Conservation (phyloP, 192 early-diverging fungal genomes). For the Coemansia sp. region DNA sequence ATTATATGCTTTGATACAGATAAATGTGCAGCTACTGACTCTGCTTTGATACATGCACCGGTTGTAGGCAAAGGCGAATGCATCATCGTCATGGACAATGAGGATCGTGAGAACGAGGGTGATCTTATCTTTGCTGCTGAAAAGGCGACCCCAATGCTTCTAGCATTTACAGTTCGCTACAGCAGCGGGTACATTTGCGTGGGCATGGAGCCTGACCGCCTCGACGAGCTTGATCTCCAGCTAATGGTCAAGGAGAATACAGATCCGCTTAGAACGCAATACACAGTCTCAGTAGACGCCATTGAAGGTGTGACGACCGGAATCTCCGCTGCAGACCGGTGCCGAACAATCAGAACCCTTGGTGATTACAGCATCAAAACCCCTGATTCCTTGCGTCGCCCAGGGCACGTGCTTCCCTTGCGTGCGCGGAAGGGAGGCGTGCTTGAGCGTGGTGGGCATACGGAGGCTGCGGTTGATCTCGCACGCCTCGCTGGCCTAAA, state of each 20-base stretch:
- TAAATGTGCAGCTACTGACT: not conserved
- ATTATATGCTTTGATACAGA: not conserved
- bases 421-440: conserved; percentile 80
- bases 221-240: conserved; percentile 84
- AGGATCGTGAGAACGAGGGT: conserved; percentile 99
- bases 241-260: conserved; percentile 94
- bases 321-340: conserved; percentile 90
- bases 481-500: conserved; percentile 77
- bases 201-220: conserved; percentile 70
- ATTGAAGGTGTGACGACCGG: conserved; percentile 87
- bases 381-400: conserved; percentile 75
- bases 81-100: conserved; percentile 93
- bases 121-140: conserved; percentile 98
- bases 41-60: not conserved
- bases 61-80: conserved; percentile 72
- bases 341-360: conserved; percentile 72
- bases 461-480: conserved; percentile 89
- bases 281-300: conserved; percentile 90
- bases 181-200: conserved; percentile 93
- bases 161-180: conserved; percentile 95
- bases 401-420: conserved; percentile 94
- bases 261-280: conserved; percentile 90
- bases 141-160: conserved; percentile 84
- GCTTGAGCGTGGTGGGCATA: conserved; percentile 87
- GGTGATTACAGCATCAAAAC: conserved; percentile 66